phyloP scores from a whole-genome alignment of 2,329 filamentous ascomycete genomes.

The Fusarium fujikuroi region DNA sequence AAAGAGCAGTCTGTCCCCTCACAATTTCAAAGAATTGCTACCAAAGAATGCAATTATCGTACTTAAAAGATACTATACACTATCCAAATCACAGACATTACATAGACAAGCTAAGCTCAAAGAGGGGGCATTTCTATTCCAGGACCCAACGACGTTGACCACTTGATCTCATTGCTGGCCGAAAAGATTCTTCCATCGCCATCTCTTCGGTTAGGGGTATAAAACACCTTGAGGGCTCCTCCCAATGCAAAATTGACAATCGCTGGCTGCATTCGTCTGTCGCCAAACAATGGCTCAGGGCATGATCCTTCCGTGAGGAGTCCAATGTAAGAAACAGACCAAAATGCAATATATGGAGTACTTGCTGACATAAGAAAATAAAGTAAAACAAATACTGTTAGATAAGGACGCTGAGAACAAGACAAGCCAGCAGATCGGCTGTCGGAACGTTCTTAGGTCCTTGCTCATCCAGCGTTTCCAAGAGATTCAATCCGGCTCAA shows the following conservation, averaged over 20 bases:
- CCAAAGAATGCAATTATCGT: slow-evolving; percentile 10
- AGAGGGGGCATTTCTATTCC: slow-evolving; percentile 17
- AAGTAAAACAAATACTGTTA: slow-evolving; percentile 27
- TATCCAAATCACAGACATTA: slow-evolving; percentile 43
- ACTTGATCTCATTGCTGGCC: slow-evolving; percentile 22
- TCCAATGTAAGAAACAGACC: slow-evolving; percentile 24
- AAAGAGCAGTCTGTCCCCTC: neutral
- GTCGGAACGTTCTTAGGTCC: slow-evolving; percentile 30
- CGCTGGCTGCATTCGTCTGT: slow-evolving; percentile 30
- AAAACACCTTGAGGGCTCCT: slow-evolving; percentile 28
- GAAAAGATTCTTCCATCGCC: slow-evolving; percentile 27
- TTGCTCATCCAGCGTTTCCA: slow-evolving; percentile 34
- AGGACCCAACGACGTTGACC: slow-evolving; percentile 23
- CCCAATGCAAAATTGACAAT: slow-evolving; percentile 34
- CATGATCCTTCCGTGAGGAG: slow-evolving; percentile 17
- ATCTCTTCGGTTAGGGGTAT: slow-evolving; percentile 30
- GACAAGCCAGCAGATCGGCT: slow-evolving; percentile 29
- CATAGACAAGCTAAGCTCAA: slow-evolving; percentile 36
- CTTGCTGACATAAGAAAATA: slow-evolving; percentile 37
- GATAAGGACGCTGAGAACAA: slow-evolving; percentile 30
- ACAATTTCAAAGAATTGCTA: neutral
- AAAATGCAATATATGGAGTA: slow-evolving; percentile 36
- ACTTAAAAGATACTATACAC: slow-evolving; percentile 37
- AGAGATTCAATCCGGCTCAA: slow-evolving; percentile 37
- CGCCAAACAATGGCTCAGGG: slow-evolving; percentile 21